Conservation (phyloP, 148 eudicot genomes). For the Nepenthes gracilis region DNA sequence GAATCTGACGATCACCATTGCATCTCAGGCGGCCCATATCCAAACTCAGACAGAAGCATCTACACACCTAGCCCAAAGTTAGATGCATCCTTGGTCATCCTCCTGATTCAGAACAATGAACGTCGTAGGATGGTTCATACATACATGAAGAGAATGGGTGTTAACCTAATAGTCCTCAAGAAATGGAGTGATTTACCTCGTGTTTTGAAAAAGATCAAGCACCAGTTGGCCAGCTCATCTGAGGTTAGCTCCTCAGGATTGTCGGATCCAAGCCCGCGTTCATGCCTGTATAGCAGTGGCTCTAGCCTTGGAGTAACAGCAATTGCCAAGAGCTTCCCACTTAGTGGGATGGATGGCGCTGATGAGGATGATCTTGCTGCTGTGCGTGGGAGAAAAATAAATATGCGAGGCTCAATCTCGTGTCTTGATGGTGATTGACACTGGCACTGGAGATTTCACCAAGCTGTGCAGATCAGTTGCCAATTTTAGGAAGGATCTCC, state of each 20-base stretch:
- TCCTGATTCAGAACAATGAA: slow-evolving; percentile 43
- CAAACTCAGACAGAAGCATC: slow-evolving; percentile 8
- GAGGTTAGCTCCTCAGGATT: slow-evolving; percentile 16
- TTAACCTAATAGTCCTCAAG: slow-evolving; percentile 30
- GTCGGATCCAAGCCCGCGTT: slow-evolving; percentile 7
- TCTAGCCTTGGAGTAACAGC: not conserved
- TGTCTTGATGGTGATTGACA: slow-evolving; percentile 50
- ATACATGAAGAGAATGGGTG: slow-evolving; percentile 45
- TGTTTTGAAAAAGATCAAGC: slow-evolving; percentile 32
- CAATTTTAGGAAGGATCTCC: slow-evolving; percentile 48
- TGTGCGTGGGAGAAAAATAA: slow-evolving; percentile 9
- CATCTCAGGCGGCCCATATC: slow-evolving; percentile 10
- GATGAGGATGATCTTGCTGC: slow-evolving; percentile 6
- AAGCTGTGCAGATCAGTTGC: slow-evolving; percentile 39
- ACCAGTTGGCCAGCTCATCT: slow-evolving; percentile 2
- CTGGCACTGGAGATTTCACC: slow-evolving; percentile 39
- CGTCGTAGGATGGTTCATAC: slow-evolving; percentile 31
- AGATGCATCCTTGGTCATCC: slow-evolving; percentile 20
- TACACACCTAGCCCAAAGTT: slow-evolving; percentile 11
- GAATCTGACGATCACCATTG: slow-evolving; percentile 3
- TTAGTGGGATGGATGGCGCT: slow-evolving; percentile 25
- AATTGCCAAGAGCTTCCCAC: slow-evolving; percentile 15
- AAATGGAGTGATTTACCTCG: slow-evolving; percentile 28
- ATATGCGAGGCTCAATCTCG: slow-evolving; percentile 3
- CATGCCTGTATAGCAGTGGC: slow-evolving; percentile 10